Base-by-base conservation (phyloP, 2,329 filamentous ascomycete species). In the Ophiostoma quercus region DNA sequence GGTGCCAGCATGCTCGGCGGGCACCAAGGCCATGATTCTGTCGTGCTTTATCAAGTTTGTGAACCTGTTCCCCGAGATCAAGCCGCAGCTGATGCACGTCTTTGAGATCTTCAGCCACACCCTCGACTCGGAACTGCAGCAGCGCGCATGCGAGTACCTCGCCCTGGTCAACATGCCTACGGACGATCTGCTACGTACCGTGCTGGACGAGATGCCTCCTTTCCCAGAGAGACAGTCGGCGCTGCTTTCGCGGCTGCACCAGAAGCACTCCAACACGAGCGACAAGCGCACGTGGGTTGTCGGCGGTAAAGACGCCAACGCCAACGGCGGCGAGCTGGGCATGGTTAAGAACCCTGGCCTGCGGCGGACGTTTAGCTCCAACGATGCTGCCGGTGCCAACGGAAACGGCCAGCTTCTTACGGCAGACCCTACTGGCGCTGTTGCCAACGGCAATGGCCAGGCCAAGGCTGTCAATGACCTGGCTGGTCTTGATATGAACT, bases 121-220 rank as follows among this genome's bases (percentile, higher is more conserved):
- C 0, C 84, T 98, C 37, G 95, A 99, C 78, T 92, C 95, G 0
- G 95, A 99, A 78, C 84, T 99, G 74, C 95, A 99, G 79, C 95
- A 99, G 81, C 85, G 95, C 80, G 94, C 95, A 16, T 99, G 93
- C 80, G 95, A 99, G 78, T 99, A 98, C 78, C 84, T 97, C 71
- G 88, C 91, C 0, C 84, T 99, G 72, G 92, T 93, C 22, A 94
- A 87, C 43, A 85, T 96, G 78, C 91, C 92, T 0, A 92, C 92
- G 0, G 95, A 99, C 75, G 94, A 98, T 74, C 85, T 99, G 7
- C 84, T 99, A 14, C 88, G 95, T 68, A 98, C 95, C 0, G 89
- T 99, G 6, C 97, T 94, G 78, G 95, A 99, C 75, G 95, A 99
- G 79, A 99, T 99, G 96, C 95, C 95, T 2, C 94, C 95, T 0